Conservation (phyloP, 75 land plant genomes). For the Sequoiadendron giganteum region DNA sequence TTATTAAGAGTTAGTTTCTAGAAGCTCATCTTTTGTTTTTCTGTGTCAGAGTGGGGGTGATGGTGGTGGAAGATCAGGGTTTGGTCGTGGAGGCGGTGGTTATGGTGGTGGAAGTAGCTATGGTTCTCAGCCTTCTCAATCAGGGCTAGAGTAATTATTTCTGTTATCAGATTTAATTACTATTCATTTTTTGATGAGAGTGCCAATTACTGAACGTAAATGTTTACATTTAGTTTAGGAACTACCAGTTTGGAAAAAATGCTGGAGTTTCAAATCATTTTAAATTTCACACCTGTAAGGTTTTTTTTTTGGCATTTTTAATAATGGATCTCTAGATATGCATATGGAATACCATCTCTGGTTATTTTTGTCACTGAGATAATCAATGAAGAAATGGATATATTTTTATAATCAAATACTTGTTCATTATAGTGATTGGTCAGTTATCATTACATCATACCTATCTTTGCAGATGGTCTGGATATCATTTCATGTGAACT, state of each 20-base stretch:
- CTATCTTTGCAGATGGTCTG: not conserved
- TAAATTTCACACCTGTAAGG: not conserved
- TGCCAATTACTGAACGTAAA: not conserved
- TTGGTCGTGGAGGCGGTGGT: conserved; percentile 47
- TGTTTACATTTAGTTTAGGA: not conserved
- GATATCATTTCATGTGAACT: not conserved
- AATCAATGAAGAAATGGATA: not conserved
- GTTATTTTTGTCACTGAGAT: not conserved
- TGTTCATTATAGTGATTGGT: not conserved
- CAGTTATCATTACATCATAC: not conserved
- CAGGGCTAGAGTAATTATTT: not conserved
- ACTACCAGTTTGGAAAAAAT: not conserved
- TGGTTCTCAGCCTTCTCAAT: not conserved
- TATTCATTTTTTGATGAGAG: not conserved
- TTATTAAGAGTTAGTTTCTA: not conserved
- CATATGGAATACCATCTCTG: not conserved
- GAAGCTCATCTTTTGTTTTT: not conserved
- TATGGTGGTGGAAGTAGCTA: conserved; percentile 20
- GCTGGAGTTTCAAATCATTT: not conserved
- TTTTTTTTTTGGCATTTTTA: not conserved
- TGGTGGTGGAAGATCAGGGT: conserved; percentile 27
- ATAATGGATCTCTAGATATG: not conserved
- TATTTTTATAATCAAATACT: not conserved
- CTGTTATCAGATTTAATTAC: not conserved
- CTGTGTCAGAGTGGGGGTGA: not conserved